Base-by-base conservation (phyloP, 306 rosid species). In the Styphnolobium japonicum region DNA sequence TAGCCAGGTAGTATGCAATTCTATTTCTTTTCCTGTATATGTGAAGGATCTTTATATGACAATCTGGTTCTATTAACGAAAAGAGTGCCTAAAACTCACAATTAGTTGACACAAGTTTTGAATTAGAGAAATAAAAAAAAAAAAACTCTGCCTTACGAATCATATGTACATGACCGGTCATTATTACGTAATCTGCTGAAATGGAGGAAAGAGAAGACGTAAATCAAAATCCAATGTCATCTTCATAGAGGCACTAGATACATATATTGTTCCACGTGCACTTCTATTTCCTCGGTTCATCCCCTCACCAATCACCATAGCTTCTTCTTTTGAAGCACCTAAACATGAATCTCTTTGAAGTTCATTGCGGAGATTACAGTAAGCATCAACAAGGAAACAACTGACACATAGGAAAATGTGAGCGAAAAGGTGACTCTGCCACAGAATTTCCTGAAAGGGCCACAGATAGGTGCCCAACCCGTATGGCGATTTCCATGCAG, bases 401-500 rank as follows among this genome's bases (percentile, higher is more conserved):
- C 40, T 18, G 90, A 61, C 22, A 88, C 42, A 79, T 90, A 90
- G 45, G 90, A 90, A 42, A 88, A 80, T 33, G 55, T 65, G n/a
- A 86, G n/a, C 10, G 90, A 84, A 61, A 18, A 6, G 0, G 77
- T 56, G 39, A 81, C 65, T 18, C 71, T 70, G 42, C 79, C 33
- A 6, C 94, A 88, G 66, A 82, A 90, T 34, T 71, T 78, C 3
- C 49, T 63, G 9, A 88, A 84, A 23, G 82, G 53, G 16, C 82
- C 81, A 76, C 94, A 88, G 25, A 90, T 84, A 4, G 92, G 88
- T 0, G 74, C 10, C 90, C 94, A 90, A 10, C 90, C 89, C 0
- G 87, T 5, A 63, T 84, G 89, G 43, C 29, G n/a, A 45, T 86
- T 88, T 53, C 92, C 94, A 56, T 84, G 71, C 78, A 43, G 61